Conservation (phyloP, 2,329 filamentous ascomycete species). For the Anthostomella pinea region DNA sequence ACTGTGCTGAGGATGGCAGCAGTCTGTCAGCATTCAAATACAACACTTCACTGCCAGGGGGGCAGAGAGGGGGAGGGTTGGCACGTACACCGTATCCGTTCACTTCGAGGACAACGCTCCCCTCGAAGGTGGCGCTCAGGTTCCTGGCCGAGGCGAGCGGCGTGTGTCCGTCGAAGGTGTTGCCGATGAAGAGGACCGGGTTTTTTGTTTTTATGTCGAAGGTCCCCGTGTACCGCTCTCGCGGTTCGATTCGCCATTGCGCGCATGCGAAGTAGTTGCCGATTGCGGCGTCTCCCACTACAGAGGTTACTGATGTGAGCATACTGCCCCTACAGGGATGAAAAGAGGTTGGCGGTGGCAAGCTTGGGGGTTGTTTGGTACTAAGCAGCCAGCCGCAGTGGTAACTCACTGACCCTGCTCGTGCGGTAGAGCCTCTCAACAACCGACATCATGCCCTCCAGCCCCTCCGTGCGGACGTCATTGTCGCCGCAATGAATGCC, state of each 20-base stretch:
- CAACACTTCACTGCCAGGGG: too few relatives aligned
- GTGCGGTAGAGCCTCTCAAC: too few relatives aligned
- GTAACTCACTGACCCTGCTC: too few relatives aligned
- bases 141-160: constrained; percentile 38
- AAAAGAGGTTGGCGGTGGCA: too few relatives aligned
- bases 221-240: constrained; percentile 33
- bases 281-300: constrained; percentile 14
- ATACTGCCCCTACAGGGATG: too few relatives aligned
- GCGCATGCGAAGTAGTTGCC: constrained; percentile 38
- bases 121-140: constrained; percentile 34
- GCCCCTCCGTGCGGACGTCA: constrained; percentile 15
- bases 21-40: too few relatives aligned
- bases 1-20: too few relatives aligned
- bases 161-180: constrained; percentile 37
- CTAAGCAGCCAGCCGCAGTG: too few relatives aligned
- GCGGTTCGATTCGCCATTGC: constrained; percentile 37
- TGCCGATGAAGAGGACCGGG: constrained; percentile 37
- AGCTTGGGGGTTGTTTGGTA: too few relatives aligned
- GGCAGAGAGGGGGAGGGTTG: too few relatives aligned
- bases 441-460: too few relatives aligned
- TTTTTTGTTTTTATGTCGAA: constrained; percentile 27
- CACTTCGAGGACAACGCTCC: constrained; percentile 36
- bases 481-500: constrained; percentile 36
- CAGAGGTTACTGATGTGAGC: too few relatives aligned
- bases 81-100: constrained; percentile 37